Conservation (phyloP, 805 yeast species). For the Pichia sporocuriosa region DNA sequence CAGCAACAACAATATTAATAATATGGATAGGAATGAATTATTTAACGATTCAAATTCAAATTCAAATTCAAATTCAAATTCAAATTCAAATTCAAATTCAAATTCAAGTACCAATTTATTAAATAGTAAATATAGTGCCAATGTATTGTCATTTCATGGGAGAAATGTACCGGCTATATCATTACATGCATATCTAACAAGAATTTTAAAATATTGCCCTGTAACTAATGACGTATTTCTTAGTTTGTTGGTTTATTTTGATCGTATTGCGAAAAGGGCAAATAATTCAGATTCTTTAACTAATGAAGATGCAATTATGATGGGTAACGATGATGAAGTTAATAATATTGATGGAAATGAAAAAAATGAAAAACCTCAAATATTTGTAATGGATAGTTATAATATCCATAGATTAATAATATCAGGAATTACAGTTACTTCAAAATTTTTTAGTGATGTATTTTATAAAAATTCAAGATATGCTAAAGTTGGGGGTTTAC, state of each 20-base stretch:
- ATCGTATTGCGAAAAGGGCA: constrained; percentile 82
- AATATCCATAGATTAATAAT: constrained; percentile 91
- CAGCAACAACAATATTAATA: not conserved
- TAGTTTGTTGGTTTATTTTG: constrained; percentile 86
- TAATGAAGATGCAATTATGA: constrained; percentile 20
- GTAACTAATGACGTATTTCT: constrained; percentile 96
- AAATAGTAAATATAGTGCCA: constrained; percentile 48
- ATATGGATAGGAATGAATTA: constrained; percentile 10
- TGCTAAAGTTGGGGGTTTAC: constrained; percentile 93
- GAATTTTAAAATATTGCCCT: constrained; percentile 94
- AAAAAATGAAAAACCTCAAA: constrained; percentile 36
- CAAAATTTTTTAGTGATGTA: constrained; percentile 90
- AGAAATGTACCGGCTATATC: constrained; percentile 94
- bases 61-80: not conserved
- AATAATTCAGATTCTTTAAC: constrained; percentile 36
- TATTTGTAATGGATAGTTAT: constrained; percentile 92
- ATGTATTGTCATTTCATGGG: constrained; percentile 88
- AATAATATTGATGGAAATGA: constrained; percentile 10
- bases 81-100: not conserved
- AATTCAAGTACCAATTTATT: constrained; percentile 12
- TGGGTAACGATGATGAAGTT: constrained; percentile 14
- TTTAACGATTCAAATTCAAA: no score
- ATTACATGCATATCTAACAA: constrained; percentile 77
- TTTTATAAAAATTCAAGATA: constrained; percentile 91
- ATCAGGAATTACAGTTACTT: constrained; percentile 91